A percentile compares a stretch with the other conserved stretches of the same genome.
Evolutionary conservation across 2,329 filamentous ascomycete species (phyloP).

Genomic region (Mycogone perniciosa): DNA sequence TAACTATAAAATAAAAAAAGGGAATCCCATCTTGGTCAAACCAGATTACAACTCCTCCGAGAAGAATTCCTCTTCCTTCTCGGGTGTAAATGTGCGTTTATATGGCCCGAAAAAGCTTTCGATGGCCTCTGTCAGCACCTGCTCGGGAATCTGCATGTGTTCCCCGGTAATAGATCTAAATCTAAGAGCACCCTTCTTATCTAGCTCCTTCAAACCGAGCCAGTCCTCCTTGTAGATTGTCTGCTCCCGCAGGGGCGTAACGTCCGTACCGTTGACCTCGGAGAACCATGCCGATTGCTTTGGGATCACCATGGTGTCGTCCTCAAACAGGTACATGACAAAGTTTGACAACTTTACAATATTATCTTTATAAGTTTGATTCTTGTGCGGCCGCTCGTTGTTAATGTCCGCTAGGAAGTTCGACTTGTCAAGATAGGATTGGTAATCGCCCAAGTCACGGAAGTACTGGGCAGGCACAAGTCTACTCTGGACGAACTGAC

Average conservation of each 20-base stretch:
- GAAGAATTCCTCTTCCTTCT: conserved; percentile 14
- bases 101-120: conserved; percentile 57
- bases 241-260: conserved; percentile 62
- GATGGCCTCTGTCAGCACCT: conserved; percentile 61
- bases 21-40: background rate
- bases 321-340: conserved; percentile 82
- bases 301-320: conserved; percentile 80
- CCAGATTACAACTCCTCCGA: conserved; percentile 31
- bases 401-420: conserved; percentile 95
- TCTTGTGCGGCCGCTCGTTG: conserved; percentile 77
- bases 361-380: conserved; percentile 64
- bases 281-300: conserved; percentile 90
- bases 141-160: conserved; percentile 74
- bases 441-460: conserved; percentile 62
- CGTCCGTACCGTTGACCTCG: conserved; percentile 68
- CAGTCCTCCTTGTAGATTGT: conserved; percentile 84
- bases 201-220: conserved; percentile 75
- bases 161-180: conserved; percentile 68
- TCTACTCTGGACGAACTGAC: conserved; percentile 64
- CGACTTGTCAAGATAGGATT: conserved; percentile 69
- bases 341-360: conserved; percentile 66
- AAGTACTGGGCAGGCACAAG: conserved; percentile 95
- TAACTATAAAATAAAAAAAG: background rate
- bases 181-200: conserved; percentile 69
- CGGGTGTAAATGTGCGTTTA: conserved; percentile 31